Percentiles rank a stretch among this genome's conserved stretches.
Evolutionary conservation across 352 stramenopile genomes (phyloP).

Genomic region (Phytophthora citricola): DNA sequence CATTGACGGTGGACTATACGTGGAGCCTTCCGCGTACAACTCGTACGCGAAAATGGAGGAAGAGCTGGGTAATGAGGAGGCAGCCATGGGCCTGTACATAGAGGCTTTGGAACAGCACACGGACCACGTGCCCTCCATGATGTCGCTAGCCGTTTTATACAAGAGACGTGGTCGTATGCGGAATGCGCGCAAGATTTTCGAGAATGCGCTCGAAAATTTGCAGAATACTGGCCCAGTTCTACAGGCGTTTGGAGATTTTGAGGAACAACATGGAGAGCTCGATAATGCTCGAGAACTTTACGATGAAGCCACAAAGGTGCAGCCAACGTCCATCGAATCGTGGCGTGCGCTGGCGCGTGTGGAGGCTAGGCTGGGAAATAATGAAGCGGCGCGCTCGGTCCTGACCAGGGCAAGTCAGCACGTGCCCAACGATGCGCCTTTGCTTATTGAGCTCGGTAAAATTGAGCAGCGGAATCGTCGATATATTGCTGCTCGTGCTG

Average conservation of each 20-base stretch:
- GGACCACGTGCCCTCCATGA: conserved; percentile 80
- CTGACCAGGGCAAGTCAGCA: conserved; percentile 74
- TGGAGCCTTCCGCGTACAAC: conserved; percentile 82
- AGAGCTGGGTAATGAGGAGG: conserved; percentile 74
- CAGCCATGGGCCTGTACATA: conserved; percentile 67
- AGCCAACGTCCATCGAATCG: conserved; percentile 67
- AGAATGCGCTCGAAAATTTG: conserved; percentile 62
- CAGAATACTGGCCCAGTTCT: conserved; percentile 67
- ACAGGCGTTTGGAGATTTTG: conserved; percentile 77
- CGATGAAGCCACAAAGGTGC: conserved; percentile 71
- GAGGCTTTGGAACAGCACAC: conserved; percentile 65
- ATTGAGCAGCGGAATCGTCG: conserved; percentile 81
- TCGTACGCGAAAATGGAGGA: conserved; percentile 88
- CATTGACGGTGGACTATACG: conserved; percentile 73
- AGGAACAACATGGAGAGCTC: conserved; percentile 74
- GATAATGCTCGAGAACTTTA: conserved; percentile 79
- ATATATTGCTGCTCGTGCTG: conserved; percentile 57
- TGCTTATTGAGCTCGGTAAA: conserved; percentile 83
- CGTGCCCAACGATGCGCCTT: conserved; percentile 65
- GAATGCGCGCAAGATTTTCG: conserved; percentile 68
- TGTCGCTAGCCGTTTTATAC: conserved; percentile 76
- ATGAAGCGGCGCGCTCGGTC: conserved; percentile 69
- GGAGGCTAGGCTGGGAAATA: conserved; percentile 63
- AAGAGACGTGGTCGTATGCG: conserved; percentile 56
- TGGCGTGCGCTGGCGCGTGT: conserved; percentile 78